Evolutionary conservation across 169 alveolate genomes (phyloP).

Genomic region (Plasmodium gaboni): DNA sequence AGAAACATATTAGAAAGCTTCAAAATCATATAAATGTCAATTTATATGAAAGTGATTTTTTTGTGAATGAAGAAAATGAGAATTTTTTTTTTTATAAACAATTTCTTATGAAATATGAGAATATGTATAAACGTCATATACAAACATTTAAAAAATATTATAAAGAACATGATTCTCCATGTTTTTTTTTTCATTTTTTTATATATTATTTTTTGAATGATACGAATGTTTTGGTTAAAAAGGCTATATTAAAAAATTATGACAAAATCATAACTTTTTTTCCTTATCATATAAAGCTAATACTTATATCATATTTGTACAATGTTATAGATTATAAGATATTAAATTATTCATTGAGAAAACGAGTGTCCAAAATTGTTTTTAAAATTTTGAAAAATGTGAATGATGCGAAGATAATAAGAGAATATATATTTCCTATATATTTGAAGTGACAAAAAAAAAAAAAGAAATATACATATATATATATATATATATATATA

Average conservation of each 20-base stretch:
- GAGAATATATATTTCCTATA: constrained; percentile 35
- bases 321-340: constrained; percentile 38
- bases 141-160: constrained; percentile 57
- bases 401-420: constrained; percentile 20
- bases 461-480: too few species aligned
- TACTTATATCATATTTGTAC: constrained; percentile 35
- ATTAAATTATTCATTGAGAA: constrained; percentile 59
- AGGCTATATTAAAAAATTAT: constrained; percentile 61
- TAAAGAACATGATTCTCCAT: constrained; percentile 31
- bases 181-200: constrained; percentile 66
- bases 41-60: constrained; percentile 51
- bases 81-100: constrained; percentile 68
- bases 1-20: constrained; percentile 22
- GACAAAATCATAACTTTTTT: constrained; percentile 40
- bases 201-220: constrained; percentile 57
- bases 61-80: constrained; percentile 64
- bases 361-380: constrained; percentile 46
- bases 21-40: constrained; percentile 36
- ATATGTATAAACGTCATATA: constrained; percentile 33
- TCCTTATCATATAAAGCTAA: constrained; percentile 16
- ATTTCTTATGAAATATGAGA: constrained; percentile 53
- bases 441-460: constrained; percentile 15
- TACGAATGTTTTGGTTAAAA: constrained; percentile 69
- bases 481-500: not conserved
- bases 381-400: constrained; percentile 11